phyloP scores from a whole-genome alignment of 257 asterid genomes.

The Salvia miltiorrhiza region DNA sequence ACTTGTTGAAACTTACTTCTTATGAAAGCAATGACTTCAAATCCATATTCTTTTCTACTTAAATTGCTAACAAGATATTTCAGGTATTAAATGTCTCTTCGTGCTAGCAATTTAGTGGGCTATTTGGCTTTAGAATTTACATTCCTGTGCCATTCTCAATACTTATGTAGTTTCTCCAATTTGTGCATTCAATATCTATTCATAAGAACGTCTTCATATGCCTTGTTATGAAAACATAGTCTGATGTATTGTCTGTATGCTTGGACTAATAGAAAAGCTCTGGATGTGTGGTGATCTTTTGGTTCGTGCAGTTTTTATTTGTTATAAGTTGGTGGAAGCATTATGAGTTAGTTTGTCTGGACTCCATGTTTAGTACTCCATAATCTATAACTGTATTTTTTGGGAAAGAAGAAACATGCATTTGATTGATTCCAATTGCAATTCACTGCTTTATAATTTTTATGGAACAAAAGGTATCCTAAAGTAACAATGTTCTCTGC shows the following conservation, averaged over 20 bases:
- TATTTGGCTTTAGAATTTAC: constrained; percentile 3
- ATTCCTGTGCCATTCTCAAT: not conserved
- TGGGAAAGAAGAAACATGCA: not conserved
- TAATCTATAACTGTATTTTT: not conserved
- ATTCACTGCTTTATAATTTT: not conserved
- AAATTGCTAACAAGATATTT: constrained; percentile 5
- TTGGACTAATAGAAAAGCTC: not conserved
- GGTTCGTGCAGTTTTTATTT: not conserved
- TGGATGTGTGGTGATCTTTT: not conserved
- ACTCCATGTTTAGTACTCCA: not conserved
- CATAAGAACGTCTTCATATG: not conserved
- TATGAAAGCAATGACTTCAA: not conserved
- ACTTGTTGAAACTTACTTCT: not conserved
- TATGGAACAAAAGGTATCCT: constrained; percentile 5
- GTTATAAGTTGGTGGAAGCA: not conserved
- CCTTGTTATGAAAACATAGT: not conserved
- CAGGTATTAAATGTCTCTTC: not conserved
- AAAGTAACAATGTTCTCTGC: constrained; percentile 27
- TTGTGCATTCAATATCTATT: not conserved
- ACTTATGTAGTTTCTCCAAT: not conserved
- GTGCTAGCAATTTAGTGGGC: not conserved
- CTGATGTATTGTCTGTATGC: not conserved
- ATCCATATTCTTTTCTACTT: not conserved
- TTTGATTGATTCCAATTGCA: not conserved
- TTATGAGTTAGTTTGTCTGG: not conserved